Base-by-base conservation (phyloP, 805 yeast genomes). In the Sporopachydermia lactativora region DNA sequence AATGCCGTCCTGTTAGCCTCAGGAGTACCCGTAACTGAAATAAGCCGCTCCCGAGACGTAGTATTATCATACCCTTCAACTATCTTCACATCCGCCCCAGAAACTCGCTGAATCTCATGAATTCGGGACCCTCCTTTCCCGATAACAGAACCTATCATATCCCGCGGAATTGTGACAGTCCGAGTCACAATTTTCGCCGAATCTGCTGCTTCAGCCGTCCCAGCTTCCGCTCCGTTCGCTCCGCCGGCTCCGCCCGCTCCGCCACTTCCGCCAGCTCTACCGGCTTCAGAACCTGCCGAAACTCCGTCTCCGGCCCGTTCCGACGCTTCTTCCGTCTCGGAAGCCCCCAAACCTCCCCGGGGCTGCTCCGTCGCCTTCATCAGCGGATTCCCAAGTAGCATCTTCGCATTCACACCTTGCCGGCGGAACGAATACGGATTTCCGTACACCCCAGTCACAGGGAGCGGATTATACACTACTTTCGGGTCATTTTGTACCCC, bases 61-160 rank as follows among this genome's bases (percentile, higher is more conserved):
- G 16, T 8, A 39, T 11, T 13, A 36, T 36, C 17, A 14, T 14
- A 14, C 8, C 19, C 24, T 16, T 71, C 77, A 47, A 75, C 82
- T 41, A 85, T 80, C 47, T 74, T 72, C 18, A 85, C 82, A 43
- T 78, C 76, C 37, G 84, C 72, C 19, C 94, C 89, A 15, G 89
- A 75, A 18, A 73, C 66, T 44, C 76, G 77, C 46, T 89, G 70
- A 39, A 85, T 77, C 46, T 81, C 84, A 51, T 77, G 80, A 43
- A 85, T 78, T 49, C 78, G 81, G 51, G 80, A 75, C 15, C 95
- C 95, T 19, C 85, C 84, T 58, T 77, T 82, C 1, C 95, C 95
- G 44, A 85, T 85, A 18, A 85, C 77, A 34, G 82, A 73, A 1
- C 95, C 95, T 34, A 85, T 86, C 57, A 70, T 79, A 31, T 73